phyloP scores from a whole-genome alignment of 768 basidiomycete genomes.

The Calocera cornea region DNA sequence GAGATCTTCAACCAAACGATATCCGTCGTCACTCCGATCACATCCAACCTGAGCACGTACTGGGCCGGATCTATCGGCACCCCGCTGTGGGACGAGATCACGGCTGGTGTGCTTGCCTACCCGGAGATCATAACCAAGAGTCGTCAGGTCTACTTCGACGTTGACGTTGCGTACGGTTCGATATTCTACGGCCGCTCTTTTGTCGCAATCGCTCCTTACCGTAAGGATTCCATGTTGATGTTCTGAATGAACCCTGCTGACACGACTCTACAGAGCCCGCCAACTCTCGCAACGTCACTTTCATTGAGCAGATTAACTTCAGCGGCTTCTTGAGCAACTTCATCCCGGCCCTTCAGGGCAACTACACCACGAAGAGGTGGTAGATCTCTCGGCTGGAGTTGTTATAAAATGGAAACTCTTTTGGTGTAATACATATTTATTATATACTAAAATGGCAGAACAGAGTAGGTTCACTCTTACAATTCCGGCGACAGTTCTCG shows the following conservation, averaged over 20 bases:
- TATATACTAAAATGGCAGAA: neutral
- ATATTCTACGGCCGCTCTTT: neutral
- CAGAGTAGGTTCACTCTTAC: neutral
- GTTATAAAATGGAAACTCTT: neutral
- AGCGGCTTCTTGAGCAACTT: neutral
- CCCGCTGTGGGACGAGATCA: neutral
- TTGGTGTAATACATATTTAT: neutral
- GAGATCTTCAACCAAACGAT: neutral
- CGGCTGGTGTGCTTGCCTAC: neutral
- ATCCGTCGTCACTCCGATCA: neutral
- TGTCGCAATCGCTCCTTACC: neutral
- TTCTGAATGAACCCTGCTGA: neutral
- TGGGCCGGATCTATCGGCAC: neutral
- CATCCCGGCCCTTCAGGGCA: neutral
- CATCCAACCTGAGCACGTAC: neutral
- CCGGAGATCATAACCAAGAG: conserved; percentile 1
- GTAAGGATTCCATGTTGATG: neutral
- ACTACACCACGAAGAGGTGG: neutral
- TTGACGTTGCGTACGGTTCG: neutral
- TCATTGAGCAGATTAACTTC: neutral
- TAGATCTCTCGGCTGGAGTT: neutral
- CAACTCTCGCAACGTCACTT: conserved; percentile 1
- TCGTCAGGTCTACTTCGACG: neutral
- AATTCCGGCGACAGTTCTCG: neutral
- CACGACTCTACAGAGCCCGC: neutral